Base-by-base conservation (phyloP, 2,329 filamentous ascomycete species). In the Didymella pomorum region DNA sequence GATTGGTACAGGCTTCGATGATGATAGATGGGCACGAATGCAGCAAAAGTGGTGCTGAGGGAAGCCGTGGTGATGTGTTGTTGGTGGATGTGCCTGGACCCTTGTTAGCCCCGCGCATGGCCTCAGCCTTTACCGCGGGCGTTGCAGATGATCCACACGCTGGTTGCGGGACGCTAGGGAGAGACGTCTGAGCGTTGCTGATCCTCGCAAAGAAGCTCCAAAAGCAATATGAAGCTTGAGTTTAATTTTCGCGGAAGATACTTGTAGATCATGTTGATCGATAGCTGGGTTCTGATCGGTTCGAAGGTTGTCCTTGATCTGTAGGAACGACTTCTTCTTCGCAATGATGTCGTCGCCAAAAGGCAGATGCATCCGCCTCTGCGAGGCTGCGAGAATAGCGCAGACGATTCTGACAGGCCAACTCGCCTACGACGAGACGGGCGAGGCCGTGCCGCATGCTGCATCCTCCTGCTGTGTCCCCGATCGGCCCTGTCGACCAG, bases 11-110 rank as follows among this genome's bases (percentile, higher is more conserved):
- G 45, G 41, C 11, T 11, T 49, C 48, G 51, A 52, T 41, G 44
- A 46, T 18, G 39, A 48, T 18, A 52, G 26, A 55, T 31, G 54
- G 48, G 46, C 53, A 60, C 44, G 39, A 50, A 48, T 56, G 57
- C 47, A 54, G 50, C 35, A 59, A 56, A 57, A 57, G 57, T 49
- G 60, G 58, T 54, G 60, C 42, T 42, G 52, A 35, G 26, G 48
- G 46, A 48, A 39, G 60, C 56, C 47, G 42, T 52, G 45, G 49
- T 56, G 57, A 52, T 47, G 45, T 54, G 56, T 58, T 51, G 58
- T 58, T 61, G 60, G 65, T 50, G 50, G 59, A 63, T 33, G 58
- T 61, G 51, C 25, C 44, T 58, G 53, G 62, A 66, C 61, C 61
- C 65, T 61, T 64, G 51, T 43, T 23, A 43, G 41, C 56, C 49